Percentiles rank a stretch among this genome's conserved stretches.
Conservation (phyloP, 495 filamentous ascomycete species). For the Hypoxylon perforatum region DNA sequence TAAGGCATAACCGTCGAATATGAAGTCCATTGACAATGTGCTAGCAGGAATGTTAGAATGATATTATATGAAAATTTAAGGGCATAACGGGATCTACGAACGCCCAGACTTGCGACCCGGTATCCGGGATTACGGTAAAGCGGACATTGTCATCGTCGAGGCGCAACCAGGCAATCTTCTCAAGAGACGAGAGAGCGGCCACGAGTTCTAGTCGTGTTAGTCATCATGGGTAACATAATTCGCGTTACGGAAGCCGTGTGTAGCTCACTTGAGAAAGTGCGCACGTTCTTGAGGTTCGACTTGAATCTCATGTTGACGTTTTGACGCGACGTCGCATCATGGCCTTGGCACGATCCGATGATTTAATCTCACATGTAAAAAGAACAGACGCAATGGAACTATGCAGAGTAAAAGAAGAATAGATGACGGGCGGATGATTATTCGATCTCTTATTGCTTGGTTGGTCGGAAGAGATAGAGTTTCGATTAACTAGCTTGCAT, state of each 20-base stretch:
- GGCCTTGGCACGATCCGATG: neutral
- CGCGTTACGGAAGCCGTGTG: neutral
- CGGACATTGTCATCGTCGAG: constrained; percentile 86
- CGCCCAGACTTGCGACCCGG: constrained; percentile 97
- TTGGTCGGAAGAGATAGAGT: constrained; percentile 4
- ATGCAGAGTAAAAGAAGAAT: neutral
- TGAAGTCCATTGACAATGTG: constrained; percentile 73
- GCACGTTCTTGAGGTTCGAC: constrained; percentile 80
- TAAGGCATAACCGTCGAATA: constrained; percentile 90
- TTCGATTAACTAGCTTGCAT: constrained; percentile 36
- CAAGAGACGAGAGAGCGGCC: constrained; percentile 84
- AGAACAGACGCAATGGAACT: constrained; percentile 20
- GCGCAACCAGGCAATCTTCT: constrained; percentile 93
- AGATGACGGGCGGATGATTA: neutral
- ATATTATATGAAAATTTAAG: neutral
- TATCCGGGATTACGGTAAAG: constrained; percentile 94
- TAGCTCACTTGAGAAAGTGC: constrained; percentile 81
- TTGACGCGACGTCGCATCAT: constrained; percentile 13
- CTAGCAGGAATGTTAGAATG: constrained; percentile 40
- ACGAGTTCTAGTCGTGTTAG: constrained; percentile 71
- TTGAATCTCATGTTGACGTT: constrained; percentile 77
- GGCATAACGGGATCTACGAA: constrained; percentile 58
- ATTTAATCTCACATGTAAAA: constrained; percentile 12
- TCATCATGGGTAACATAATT: constrained; percentile 9
- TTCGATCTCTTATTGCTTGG: neutral